These are phyloP conservation scores for Vaccinium macrocarpon DNA, from an alignment of 148 eudicot species.

Conservation along the genomic window DNA sequence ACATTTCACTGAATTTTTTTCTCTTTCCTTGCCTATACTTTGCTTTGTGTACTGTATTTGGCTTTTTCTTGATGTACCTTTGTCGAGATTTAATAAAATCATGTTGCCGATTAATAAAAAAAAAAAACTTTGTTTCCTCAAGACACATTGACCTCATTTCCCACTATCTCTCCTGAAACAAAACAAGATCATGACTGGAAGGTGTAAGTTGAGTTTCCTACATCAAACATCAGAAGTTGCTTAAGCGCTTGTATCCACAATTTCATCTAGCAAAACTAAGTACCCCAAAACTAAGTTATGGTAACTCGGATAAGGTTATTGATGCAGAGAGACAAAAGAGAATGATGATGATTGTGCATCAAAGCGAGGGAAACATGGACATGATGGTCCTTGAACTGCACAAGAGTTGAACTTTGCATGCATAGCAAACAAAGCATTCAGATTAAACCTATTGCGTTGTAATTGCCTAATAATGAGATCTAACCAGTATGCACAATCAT, in stretches of 20 bases:
- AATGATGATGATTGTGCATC: not conserved
- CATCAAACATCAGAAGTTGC: conserved; percentile 21
- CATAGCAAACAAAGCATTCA: not conserved
- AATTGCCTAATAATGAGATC: not conserved
- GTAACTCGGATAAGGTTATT: not conserved
- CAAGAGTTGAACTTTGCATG: not conserved
- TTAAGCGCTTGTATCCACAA: not conserved
- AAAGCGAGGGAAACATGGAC: not conserved
- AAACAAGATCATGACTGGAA: no score
- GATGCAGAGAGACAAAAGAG: not conserved
- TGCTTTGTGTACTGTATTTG: no score
- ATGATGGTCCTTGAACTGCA: not conserved
- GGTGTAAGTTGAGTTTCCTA: conserved; percentile 97
- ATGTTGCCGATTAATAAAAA: no score
- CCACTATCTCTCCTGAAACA: no score
- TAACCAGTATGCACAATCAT: not conserved
- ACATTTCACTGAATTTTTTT: no score
- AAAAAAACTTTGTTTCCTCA: no score
- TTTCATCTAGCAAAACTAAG: no score
- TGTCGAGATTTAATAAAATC: no score
- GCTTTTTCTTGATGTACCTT: no score
- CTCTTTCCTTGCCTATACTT: no score
- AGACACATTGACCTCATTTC: no score
- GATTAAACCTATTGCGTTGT: not conserved
- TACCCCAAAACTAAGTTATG: not conserved